Conservation (phyloP, 2,329 filamentous ascomycete species). For the Pseudogymnoascus sp. region DNA sequence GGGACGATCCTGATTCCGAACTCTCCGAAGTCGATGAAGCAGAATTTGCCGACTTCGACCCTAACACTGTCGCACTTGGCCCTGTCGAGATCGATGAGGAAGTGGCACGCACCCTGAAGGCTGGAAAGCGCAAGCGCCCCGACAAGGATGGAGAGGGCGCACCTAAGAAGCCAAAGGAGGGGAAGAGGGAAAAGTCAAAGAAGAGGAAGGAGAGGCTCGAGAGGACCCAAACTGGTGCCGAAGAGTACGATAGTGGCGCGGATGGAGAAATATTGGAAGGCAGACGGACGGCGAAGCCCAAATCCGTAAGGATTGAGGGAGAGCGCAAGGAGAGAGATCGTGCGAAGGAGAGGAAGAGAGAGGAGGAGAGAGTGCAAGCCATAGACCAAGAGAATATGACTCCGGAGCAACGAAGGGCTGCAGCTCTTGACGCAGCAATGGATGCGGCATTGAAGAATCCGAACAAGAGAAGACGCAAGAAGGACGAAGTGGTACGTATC, state of each 20-base stretch:
- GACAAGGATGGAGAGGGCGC: constrained; percentile 55
- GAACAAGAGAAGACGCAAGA: constrained; percentile 58
- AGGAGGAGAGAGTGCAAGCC: constrained; percentile 49
- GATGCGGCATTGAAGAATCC: constrained; percentile 82
- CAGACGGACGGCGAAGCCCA: constrained; percentile 39
- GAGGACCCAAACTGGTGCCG: constrained; percentile 44
- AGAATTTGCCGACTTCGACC: constrained; percentile 63
- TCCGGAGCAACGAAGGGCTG: constrained; percentile 74
- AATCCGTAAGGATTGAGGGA: constrained; percentile 36
- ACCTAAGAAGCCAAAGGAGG: constrained; percentile 63
- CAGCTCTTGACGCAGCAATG: constrained; percentile 79
- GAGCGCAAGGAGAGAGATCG: constrained; percentile 27
- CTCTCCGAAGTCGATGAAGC: constrained; percentile 64
- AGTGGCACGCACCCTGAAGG: constrained; percentile 55
- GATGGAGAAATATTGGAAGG: constrained; percentile 46
- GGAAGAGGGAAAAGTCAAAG: constrained; percentile 57
- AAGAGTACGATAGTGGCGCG: constrained; percentile 32
- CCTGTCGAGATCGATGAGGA: constrained; percentile 63
- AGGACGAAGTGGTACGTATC: constrained; percentile 74
- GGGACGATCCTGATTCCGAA: constrained; percentile 43
- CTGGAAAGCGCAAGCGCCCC: constrained; percentile 56
- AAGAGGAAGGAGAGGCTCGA: constrained; percentile 56
- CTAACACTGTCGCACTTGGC: constrained; percentile 54
- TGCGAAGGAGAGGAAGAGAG: constrained; percentile 33
- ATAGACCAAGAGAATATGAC: constrained; percentile 72